phyloP scores from a whole-genome alignment of 2,329 filamentous ascomycete genomes.

The Chaetomium globosum region DNA sequence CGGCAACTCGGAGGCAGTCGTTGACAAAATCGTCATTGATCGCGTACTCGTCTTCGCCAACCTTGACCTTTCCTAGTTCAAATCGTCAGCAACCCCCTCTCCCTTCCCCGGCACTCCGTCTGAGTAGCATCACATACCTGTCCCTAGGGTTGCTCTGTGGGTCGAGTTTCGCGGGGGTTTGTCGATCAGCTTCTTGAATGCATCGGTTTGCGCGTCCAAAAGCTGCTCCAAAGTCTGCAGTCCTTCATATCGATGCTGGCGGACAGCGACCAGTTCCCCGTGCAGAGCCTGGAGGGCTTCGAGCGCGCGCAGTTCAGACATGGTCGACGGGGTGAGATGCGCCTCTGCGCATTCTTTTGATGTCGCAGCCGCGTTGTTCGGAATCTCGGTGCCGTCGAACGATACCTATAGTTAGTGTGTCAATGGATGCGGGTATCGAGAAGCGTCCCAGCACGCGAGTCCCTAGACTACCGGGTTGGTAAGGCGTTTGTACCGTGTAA shows the following conservation, averaged over 20 bases:
- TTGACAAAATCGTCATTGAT: conserved; percentile 89
- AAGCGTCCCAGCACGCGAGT: conserved; percentile 7
- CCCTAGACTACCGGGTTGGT: conserved; percentile 2
- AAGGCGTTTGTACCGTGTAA: conserved; percentile 15
- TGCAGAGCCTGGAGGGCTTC: conserved; percentile 82
- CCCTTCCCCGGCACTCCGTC: not conserved
- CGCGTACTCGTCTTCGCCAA: conserved; percentile 73
- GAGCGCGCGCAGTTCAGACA: conserved; percentile 74
- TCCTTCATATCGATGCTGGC: conserved; percentile 63
- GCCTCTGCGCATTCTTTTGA: conserved; percentile 32
- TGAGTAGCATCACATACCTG: conserved; percentile 54
- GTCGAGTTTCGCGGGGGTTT: conserved; percentile 73
- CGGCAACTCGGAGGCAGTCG: conserved; percentile 76
- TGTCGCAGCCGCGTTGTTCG: conserved; percentile 9
- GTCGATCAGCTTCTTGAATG: conserved; percentile 72
- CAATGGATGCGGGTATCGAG: not conserved
- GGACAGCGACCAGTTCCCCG: conserved; percentile 77
- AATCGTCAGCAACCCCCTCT: conserved; percentile 2
- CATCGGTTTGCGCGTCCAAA: conserved; percentile 67
- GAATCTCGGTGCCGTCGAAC: not conserved
- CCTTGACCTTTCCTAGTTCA: conserved; percentile 68
- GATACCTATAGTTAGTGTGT: not conserved
- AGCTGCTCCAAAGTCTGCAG: conserved; percentile 70
- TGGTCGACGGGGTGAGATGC: conserved; percentile 46
- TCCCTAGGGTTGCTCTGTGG: conserved; percentile 71